Conservation (phyloP, 2,329 filamentous ascomycete genomes). For the Thielaviopsis populi region DNA sequence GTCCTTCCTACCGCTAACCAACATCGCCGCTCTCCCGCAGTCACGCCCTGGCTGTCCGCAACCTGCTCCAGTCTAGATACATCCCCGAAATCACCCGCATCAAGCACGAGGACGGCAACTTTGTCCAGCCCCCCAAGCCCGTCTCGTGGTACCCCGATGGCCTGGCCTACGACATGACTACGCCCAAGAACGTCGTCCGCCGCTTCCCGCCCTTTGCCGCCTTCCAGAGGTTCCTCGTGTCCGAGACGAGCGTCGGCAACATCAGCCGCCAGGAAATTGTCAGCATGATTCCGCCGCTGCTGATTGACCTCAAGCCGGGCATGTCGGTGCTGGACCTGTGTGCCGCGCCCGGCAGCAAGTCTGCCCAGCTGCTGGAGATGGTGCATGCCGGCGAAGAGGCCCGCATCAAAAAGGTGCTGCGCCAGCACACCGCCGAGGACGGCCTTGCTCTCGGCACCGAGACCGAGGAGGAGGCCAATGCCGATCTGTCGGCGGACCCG, state of each 20-base stretch:
- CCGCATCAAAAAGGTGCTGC: conserved; percentile 57
- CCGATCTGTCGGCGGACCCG: conserved; percentile 42
- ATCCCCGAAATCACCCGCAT: conserved; percentile 82
- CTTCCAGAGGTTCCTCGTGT: conserved; percentile 95
- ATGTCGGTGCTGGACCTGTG: conserved; percentile 94
- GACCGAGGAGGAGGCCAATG: conserved; percentile 33
- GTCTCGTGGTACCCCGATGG: conserved; percentile 90
- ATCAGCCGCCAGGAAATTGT: conserved; percentile 96
- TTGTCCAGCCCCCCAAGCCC: conserved; percentile 65
- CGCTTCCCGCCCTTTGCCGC: conserved; percentile 87
- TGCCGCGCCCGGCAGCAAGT: conserved; percentile 93
- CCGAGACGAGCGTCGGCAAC: conserved; percentile 92
- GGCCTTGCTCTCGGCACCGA: conserved; percentile 37
- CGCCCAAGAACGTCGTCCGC: conserved; percentile 86
- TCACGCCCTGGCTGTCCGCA: conserved; percentile 83
- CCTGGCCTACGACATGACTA: conserved; percentile 96
- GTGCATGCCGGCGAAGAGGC: conserved; percentile 86
- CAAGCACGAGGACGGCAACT: conserved; percentile 63
- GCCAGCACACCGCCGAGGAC: conserved; percentile 46
- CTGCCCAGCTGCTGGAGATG: conserved; percentile 87
- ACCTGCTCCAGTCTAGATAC: conserved; percentile 74
- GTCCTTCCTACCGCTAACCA: too few species aligned
- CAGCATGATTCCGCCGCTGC: conserved; percentile 93
- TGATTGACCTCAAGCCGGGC: conserved; percentile 80
- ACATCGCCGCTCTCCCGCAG: conserved; percentile 27